Evolutionary conservation across 257 asterid species (phyloP), one percentile per base, ranked within the genome.

Genomic region (Eucommia ulmoides): DNA sequence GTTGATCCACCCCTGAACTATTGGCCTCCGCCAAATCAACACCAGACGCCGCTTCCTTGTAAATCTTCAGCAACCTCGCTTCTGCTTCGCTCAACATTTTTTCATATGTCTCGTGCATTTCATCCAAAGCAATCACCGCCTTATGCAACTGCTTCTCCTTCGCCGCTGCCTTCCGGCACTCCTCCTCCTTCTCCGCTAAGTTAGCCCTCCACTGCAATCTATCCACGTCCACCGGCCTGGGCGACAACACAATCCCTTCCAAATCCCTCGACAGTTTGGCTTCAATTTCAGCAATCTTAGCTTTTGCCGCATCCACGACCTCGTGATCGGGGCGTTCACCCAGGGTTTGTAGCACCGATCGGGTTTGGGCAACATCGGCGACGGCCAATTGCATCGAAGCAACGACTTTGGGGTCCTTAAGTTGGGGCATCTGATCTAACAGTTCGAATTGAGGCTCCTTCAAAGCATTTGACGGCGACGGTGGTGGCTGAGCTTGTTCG

Each of bases 41-140:
- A 18, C 98, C 98, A 10, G 72, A 71, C 33, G 79, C 78, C 26
- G 92, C 93, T 33, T 86, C 81, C 73, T 42, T 93, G 45, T 89
- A 89, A 22, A 89, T 74, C 82, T 44, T 85, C 88, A 76, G 79
- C 83, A 89, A 45, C 64, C 80, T 69, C 56, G 56, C 57, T 76
- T 89, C 98, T 67, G 88, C 94, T 45, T 81, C 93, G 41, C 62
- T 60, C 74, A 89, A 71, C 92, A 89, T 65, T 76, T 50, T 72
- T 77, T 65, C 88, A 54, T 89, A 89, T 50, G 83, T 68, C 41
- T 56, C 88, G 61, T 80, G 93, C 98, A 82, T 69, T 71, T 81
- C 96, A 44, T 89, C 98, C 69, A 85, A 47, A 47, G 74, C 47
- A 19, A 86, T 57, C 62, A 79, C 76, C 50, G 98, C 82, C 77